A percentile compares a stretch with the other conserved stretches of the same genome.
Conservation (phyloP, 306 rosid genomes). For the Quercus bicolor region DNA sequence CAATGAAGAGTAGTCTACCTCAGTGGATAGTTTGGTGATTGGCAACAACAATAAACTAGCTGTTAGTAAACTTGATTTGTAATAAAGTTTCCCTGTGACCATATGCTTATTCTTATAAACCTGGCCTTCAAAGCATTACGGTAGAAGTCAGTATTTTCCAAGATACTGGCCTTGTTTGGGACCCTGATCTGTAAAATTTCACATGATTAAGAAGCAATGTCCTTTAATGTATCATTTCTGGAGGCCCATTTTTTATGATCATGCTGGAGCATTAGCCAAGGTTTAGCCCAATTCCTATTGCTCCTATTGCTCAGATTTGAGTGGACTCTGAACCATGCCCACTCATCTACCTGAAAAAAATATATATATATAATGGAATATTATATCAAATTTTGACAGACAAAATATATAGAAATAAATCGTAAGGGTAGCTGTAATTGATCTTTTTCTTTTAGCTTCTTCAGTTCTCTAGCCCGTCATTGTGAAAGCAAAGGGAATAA, state of each 20-base stretch:
- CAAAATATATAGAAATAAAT: no score
- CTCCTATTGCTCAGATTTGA: not conserved
- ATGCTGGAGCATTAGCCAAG: not conserved
- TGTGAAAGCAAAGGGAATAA: no score
- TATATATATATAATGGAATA: not conserved
- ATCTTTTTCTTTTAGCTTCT: no score
- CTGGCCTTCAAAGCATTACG: not conserved
- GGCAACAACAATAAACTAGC: no score
- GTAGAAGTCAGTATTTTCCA: not conserved
- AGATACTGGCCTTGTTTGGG: no score
- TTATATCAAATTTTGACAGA: no score
- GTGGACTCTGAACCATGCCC: not conserved
- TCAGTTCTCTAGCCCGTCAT: no score
- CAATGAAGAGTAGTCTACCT: no score
- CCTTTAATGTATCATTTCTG: not conserved
- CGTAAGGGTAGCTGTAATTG: no score
- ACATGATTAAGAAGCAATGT: not conserved
- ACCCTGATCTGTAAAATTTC: not conserved
- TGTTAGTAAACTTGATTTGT: no score
- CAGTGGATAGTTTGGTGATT: no score
- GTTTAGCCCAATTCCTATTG: not conserved
- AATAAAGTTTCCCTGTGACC: not conserved
- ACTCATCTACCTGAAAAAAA: not conserved
- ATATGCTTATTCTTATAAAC: not conserved
- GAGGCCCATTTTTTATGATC: not conserved